A percentile compares a stretch with the other conserved stretches of the same genome.
Evolutionary conservation across 805 yeast genomes (phyloP).

Genomic region (Saccharomycopsis schoenii): DNA sequence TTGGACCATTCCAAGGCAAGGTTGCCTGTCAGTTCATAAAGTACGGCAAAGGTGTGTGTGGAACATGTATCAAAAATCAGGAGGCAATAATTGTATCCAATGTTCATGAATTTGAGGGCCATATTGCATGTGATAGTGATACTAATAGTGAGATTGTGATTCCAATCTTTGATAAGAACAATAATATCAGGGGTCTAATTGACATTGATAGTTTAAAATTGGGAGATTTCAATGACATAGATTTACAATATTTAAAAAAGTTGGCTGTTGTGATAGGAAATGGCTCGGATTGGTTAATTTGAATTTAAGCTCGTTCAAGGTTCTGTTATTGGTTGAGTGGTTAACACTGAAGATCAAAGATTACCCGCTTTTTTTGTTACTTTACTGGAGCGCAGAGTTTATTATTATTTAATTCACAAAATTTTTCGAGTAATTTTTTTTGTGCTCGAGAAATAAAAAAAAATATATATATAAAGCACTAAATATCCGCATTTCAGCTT

Average conservation of each 20-base stretch:
- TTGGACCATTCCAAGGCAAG: conserved; percentile 95
- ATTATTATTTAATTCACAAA: no score
- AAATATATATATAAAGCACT: no score
- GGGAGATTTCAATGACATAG: conserved; percentile 60
- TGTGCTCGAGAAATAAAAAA: no score
- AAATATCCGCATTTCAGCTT: not conserved
- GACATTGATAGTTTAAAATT: conserved; percentile 71
- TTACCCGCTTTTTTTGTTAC: not conserved
- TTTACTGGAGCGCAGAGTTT: no score
- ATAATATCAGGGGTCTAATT: conserved; percentile 59
- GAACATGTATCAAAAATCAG: conserved; percentile 64
- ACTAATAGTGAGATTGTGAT: conserved; percentile 91
- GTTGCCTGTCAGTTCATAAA: conserved; percentile 85
- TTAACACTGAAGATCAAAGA: not conserved
- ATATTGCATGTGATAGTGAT: conserved; percentile 95
- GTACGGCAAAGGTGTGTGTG: conserved; percentile 87
- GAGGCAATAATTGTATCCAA: conserved; percentile 44
- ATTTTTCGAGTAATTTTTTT: no score
- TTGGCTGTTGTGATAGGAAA: conserved; percentile 44
- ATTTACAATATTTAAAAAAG: conserved; percentile 46
- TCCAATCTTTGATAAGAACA: conserved; percentile 45
- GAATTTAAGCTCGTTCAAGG: not conserved
- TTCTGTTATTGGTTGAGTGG: not conserved
- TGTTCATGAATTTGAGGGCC: conserved; percentile 78
- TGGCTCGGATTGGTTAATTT: conserved; percentile 40